These are phyloP conservation scores for Lipomyces spencermartinsiae DNA, from an alignment of 805 yeast species.

Conservation along the genomic window DNA sequence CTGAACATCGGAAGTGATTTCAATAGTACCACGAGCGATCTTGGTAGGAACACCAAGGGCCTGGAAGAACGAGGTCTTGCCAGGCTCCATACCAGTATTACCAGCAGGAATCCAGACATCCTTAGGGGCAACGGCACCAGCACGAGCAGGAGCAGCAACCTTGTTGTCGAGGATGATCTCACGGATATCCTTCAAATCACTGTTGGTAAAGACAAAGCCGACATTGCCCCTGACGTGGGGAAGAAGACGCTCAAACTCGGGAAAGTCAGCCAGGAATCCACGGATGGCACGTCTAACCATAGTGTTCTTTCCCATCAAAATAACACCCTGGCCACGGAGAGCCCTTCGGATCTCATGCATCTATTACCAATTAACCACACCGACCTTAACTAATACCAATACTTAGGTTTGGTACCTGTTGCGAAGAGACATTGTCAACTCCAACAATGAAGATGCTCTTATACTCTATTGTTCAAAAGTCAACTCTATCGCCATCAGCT, in stretches of 20 bases:
- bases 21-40: slow-evolving; percentile 99
- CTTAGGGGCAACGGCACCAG: slow-evolving; percentile 99
- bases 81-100: slow-evolving; percentile 99
- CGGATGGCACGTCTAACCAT: slow-evolving; percentile 99
- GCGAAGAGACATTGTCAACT: slow-evolving; percentile 99
- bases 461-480: slow-evolving; percentile 64
- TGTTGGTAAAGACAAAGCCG: slow-evolving; percentile 99
- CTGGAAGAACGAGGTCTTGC: slow-evolving; percentile 99
- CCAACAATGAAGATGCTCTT: slow-evolving; percentile 98
- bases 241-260: slow-evolving; percentile 93
- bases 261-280: slow-evolving; percentile 90
- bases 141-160: slow-evolving; percentile 99
- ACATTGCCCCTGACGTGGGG: slow-evolving; percentile 97
- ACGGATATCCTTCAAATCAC: slow-evolving; percentile 89
- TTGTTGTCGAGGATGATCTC: slow-evolving; percentile 86
- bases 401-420: slow-evolving; percentile 59
- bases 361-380: slow-evolving; percentile 3
- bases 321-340: slow-evolving; percentile 92
- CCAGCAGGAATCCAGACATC: slow-evolving; percentile 98
- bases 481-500: not conserved
- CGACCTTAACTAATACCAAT: not conserved
- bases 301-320: slow-evolving; percentile 99
- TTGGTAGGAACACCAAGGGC: slow-evolving; percentile 99
- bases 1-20: slow-evolving; percentile 95
- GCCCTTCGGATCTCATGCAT: slow-evolving; percentile 99